Evolutionary conservation across 31 red algal species (phyloP).

Genomic region (Odonthalia washingtoniensis): DNA sequence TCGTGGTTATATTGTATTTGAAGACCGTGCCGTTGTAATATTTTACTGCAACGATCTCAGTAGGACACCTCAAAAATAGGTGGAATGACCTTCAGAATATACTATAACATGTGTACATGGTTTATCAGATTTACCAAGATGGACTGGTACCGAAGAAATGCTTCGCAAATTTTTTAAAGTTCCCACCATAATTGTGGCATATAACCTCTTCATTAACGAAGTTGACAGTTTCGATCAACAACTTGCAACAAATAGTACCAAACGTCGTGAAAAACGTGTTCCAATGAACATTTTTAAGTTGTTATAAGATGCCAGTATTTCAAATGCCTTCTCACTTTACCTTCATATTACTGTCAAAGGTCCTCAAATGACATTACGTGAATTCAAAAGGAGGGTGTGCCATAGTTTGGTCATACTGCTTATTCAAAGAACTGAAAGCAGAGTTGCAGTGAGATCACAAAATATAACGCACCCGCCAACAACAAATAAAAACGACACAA

Average conservation of each 20-base stretch:
- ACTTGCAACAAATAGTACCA: not conserved
- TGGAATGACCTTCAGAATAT: not conserved
- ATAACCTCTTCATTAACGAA: constrained; percentile 24
- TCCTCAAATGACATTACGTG: not conserved
- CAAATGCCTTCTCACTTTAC: not conserved
- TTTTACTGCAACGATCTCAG: constrained; percentile 25
- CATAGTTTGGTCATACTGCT: not conserved
- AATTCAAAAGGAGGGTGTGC: not conserved
- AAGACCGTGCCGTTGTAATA: constrained; percentile 23
- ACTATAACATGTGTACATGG: constrained; percentile 20
- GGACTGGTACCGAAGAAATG: constrained; percentile 2
- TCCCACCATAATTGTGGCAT: constrained; percentile 10
- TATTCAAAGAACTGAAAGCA: not conserved
- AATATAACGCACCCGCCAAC: not conserved
- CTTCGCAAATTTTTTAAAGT: not conserved
- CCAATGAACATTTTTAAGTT: constrained; percentile 31
- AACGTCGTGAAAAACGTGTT: not conserved
- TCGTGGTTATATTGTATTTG: constrained; percentile 23
- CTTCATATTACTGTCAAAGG: not conserved
- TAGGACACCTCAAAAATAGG: not conserved
- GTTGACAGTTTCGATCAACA: constrained; percentile 16
- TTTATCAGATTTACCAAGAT: not conserved
- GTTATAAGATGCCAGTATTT: not conserved
- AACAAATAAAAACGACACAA: not conserved
- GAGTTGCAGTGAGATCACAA: not conserved